Base-by-base conservation (phyloP, 164 flowering plant species). In the Tetrastigma voinierianum region DNA sequence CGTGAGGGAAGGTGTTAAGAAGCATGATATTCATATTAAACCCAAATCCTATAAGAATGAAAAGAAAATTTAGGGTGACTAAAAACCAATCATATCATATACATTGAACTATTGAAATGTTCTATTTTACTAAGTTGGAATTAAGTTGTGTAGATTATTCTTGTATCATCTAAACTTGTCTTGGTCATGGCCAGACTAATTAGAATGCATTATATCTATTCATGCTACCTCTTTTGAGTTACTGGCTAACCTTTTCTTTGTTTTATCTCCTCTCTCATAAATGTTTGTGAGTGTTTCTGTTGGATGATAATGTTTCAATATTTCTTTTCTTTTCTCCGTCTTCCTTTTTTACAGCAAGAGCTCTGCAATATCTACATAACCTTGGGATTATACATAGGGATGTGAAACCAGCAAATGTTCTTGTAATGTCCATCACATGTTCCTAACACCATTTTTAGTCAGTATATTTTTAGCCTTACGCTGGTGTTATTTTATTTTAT, bases 331-430 rank as follows among this genome's bases (percentile, higher is more conserved):
- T 40, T 65, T 10, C 21, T 57, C 44, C 52, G 60, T 16, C 21
- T 60, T 47, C 57, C 64, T 19, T 68, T 68, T 74, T 73, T 78
- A 61, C 93, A 91, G 96, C 97, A 44, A 83, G 86, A 74, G 86
- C 92, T 77, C 80, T 94, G 84, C 87, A 79, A 65, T 94, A 91
- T 79, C 84, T 94, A 43, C 96, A 94, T 78, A 74, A 79, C 69
- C 84, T 83, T 40, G 98, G 93, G 76, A 89, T 94, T 80, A 83
- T 82, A 23, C 98, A 94, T 71, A 87, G 98, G 78, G 98, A 94
- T 80, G 96, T 91, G 59, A 94, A 94, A 80, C 98, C 98, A 53
- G 89, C 91, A 72, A 94, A 94, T 76, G 70, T 94, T 80, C 97
- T 91, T 79, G 98, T 91, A 90, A 82, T 45, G 53, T 20, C 70